phyloP scores from a whole-genome alignment of 805 yeast species.

The Starmerella cellae region DNA sequence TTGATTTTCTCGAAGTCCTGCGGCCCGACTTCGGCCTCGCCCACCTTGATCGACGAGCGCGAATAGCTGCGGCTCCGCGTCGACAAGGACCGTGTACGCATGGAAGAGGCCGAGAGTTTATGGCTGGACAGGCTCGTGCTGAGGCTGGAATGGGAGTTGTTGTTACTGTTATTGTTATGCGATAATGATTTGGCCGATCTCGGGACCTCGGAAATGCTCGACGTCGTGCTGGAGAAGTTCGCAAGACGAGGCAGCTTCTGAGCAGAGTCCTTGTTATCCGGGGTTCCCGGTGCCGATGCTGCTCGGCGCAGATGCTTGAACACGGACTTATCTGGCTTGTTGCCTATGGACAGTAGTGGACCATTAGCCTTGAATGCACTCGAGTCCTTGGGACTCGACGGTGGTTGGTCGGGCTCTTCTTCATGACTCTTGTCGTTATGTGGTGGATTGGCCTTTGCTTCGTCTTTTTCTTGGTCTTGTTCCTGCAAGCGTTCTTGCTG shows the following conservation, averaged over 20 bases:
- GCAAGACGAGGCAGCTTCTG: slow-evolving; percentile 5
- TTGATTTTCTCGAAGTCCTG: slow-evolving; percentile 78
- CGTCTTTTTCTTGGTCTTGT: no score
- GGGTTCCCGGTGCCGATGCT: slow-evolving; percentile 69
- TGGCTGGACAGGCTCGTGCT: neutral
- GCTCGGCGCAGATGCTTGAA: slow-evolving; percentile 40
- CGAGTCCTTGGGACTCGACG: neutral
- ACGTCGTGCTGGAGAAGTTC: neutral
- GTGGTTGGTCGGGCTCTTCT: neutral
- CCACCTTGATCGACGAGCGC: slow-evolving; percentile 56
- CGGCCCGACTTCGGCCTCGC: slow-evolving; percentile 72
- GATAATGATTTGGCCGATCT: neutral
- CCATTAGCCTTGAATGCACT: neutral
- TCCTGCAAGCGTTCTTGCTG: neutral
- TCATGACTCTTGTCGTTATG: neutral
- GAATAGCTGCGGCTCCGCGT: slow-evolving; percentile 46
- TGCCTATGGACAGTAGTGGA: neutral
- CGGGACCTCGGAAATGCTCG: neutral
- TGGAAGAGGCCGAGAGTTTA: neutral
- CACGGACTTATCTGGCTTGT: slow-evolving; percentile 14
- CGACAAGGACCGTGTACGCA: neutral
- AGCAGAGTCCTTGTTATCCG: slow-evolving; percentile 25
- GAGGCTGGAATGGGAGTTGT: neutral
- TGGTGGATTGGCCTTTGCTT: no score
- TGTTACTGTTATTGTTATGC: neutral